phyloP scores from a whole-genome alignment of 306 rosid genomes.

The Ammopiptanthus mongolicus region DNA sequence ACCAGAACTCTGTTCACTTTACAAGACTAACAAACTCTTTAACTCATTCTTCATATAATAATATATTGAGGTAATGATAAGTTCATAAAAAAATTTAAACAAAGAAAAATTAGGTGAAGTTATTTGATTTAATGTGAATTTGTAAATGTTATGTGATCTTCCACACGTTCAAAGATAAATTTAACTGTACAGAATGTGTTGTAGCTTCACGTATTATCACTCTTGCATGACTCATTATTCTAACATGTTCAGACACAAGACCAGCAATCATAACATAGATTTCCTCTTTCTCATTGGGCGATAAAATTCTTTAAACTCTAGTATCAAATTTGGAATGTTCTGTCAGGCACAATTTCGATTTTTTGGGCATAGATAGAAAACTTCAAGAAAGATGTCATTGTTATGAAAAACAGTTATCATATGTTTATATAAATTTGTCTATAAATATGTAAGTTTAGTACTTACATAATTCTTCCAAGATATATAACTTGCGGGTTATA shows the following conservation, averaged over 20 bases:
- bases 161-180: neutral
- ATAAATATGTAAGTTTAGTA: neutral
- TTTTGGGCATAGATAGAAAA: neutral
- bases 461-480: neutral
- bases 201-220: slow-evolving; percentile 6
- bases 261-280: slow-evolving; percentile 6
- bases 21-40: neutral
- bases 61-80: slow-evolving; percentile 9
- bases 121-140: neutral
- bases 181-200: neutral
- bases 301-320: neutral
- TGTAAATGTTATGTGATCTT: neutral
- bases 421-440: neutral
- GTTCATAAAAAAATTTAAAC: neutral
- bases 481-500: neutral
- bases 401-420: neutral
- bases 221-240: slow-evolving; percentile 10
- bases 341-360: neutral
- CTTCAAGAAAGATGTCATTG: neutral
- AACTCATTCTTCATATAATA: neutral
- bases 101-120: neutral
- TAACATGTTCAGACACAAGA: slow-evolving; percentile 8
- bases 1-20: slow-evolving; percentile 18
- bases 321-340: neutral
- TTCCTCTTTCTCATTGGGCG: neutral